phyloP scores from a whole-genome alignment of 1,139 yeast species.

The Candida pseudoviswanathii region DNA sequence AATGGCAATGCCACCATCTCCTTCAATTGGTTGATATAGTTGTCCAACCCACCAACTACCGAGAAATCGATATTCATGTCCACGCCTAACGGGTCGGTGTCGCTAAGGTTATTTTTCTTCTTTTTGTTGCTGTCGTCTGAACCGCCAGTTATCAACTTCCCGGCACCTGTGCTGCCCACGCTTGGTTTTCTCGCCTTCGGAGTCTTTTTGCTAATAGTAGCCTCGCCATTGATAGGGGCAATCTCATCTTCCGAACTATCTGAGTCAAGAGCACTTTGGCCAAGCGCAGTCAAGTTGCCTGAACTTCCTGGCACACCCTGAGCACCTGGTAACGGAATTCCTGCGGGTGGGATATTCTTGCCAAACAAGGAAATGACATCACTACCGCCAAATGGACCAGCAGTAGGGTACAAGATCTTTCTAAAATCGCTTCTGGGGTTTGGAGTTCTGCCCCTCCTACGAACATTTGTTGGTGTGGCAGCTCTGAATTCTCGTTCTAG shows the following conservation, averaged over 20 bases:
- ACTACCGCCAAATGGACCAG: conserved; percentile 97
- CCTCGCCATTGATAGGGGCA: conserved; percentile 42
- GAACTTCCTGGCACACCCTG: conserved; percentile 20
- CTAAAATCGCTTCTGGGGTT: conserved; percentile 48
- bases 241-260: conserved; percentile 74
- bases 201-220: conserved; percentile 31
- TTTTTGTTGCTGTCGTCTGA: conserved; percentile 26
- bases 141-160: conserved; percentile 39
- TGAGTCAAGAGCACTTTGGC: conserved; percentile 54
- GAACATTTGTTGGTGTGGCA: conserved; percentile 18
- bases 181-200: conserved; percentile 19
- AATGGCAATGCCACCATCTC: conserved; percentile 97
- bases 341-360: conserved; percentile 58
- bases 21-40: conserved; percentile 86
- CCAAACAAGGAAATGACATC: conserved; percentile 80
- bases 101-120: conserved; percentile 77
- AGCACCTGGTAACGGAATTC: conserved; percentile 45
- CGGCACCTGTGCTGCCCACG: conserved; percentile 14
- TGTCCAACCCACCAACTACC: conserved; percentile 90
- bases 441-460: conserved; percentile 32
- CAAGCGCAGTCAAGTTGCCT: conserved; percentile 48
- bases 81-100: conserved; percentile 92
- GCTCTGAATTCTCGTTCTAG: conserved; percentile 19
- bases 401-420: conserved; percentile 82
- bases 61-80: conserved; percentile 91